A percentile compares a stretch with the other conserved stretches of the same genome.
Evolutionary conservation across 2,329 filamentous ascomycete species (phyloP).

Genomic region (Fusarium brachygibbosum): DNA sequence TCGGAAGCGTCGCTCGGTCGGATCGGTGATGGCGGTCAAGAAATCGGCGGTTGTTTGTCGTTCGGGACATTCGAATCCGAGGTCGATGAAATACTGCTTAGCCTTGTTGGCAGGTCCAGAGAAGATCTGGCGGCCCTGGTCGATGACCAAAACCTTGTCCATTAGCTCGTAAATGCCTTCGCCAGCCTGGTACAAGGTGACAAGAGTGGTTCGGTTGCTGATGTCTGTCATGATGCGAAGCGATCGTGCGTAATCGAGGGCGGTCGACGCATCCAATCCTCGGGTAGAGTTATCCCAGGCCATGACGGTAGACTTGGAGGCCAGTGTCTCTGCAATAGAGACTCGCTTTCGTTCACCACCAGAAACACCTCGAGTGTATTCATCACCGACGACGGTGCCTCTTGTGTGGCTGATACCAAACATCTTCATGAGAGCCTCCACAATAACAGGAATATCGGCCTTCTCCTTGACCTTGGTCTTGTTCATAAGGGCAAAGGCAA

Average conservation of each 20-base stretch:
- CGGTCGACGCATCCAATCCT: slow-evolving; percentile 84
- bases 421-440: slow-evolving; percentile 79
- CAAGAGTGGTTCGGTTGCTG: slow-evolving; percentile 68
- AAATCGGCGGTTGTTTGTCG: slow-evolving; percentile 71
- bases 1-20: slow-evolving; percentile 76
- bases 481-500: slow-evolving; percentile 80
- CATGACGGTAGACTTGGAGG: slow-evolving; percentile 78
- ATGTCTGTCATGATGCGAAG: slow-evolving; percentile 82
- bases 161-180: slow-evolving; percentile 66
- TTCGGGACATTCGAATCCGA: slow-evolving; percentile 78
- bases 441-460: slow-evolving; percentile 75
- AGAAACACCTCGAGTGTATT: slow-evolving; percentile 77
- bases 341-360: slow-evolving; percentile 87
- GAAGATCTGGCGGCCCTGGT: slow-evolving; percentile 76
- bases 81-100: slow-evolving; percentile 73
- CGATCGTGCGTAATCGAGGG: slow-evolving; percentile 80
- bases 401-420: slow-evolving; percentile 83
- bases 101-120: slow-evolving; percentile 74
- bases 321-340: slow-evolving; percentile 81
- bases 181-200: slow-evolving; percentile 60
- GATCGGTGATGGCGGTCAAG: slow-evolving; percentile 63
- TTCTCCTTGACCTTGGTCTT: slow-evolving; percentile 78
- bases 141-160: slow-evolving; percentile 85
- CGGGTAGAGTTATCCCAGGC: slow-evolving; percentile 86
- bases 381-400: slow-evolving; percentile 81